Conservation (phyloP, 108 stramenopile genomes). For the Fragilaria crotonensis region DNA sequence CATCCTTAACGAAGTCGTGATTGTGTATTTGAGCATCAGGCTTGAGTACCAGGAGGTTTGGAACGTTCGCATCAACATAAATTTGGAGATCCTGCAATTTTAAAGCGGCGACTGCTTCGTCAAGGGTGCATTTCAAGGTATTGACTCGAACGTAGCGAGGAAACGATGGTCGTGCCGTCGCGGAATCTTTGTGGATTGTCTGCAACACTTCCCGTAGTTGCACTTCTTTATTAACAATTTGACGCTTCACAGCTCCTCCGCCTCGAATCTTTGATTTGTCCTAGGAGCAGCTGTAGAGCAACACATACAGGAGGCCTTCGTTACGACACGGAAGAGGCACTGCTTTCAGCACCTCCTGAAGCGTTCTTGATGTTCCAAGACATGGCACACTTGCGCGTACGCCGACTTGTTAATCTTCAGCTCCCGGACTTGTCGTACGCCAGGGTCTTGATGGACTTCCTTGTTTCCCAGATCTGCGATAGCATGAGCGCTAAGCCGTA, state of each 20-base stretch:
- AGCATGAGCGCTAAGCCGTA: conserved; percentile 33
- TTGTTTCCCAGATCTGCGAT: conserved; percentile 20
- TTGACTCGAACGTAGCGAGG: conserved; percentile 85
- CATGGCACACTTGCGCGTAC: conserved; percentile 50
- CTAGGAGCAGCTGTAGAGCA: conserved; percentile 74
- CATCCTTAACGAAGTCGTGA: conserved; percentile 58
- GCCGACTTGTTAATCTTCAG: conserved; percentile 40
- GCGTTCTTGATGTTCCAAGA: conserved; percentile 18
- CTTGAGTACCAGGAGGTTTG: conserved; percentile 73
- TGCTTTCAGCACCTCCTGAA: background rate
- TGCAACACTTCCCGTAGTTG: conserved; percentile 23
- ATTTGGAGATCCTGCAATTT: conserved; percentile 14
- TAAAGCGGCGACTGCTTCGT: conserved; percentile 34
- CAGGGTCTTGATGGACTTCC: conserved; percentile 46
- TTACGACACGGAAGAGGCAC: conserved; percentile 11
- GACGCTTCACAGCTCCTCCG: conserved; percentile 77
- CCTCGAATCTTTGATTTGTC: conserved; percentile 78
- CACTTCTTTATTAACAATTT: conserved; percentile 56
- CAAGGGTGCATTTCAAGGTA: conserved; percentile 36
- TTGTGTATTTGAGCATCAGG: conserved; percentile 33
- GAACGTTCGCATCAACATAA: conserved; percentile 71
- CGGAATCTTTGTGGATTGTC: conserved; percentile 10
- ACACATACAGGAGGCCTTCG: conserved; percentile 62
- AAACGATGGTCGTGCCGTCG: conserved; percentile 19
- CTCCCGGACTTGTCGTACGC: conserved; percentile 43